These are phyloP conservation scores for Lycium barbarum DNA, from an alignment of 257 asterid species.

Conservation along the genomic window DNA sequence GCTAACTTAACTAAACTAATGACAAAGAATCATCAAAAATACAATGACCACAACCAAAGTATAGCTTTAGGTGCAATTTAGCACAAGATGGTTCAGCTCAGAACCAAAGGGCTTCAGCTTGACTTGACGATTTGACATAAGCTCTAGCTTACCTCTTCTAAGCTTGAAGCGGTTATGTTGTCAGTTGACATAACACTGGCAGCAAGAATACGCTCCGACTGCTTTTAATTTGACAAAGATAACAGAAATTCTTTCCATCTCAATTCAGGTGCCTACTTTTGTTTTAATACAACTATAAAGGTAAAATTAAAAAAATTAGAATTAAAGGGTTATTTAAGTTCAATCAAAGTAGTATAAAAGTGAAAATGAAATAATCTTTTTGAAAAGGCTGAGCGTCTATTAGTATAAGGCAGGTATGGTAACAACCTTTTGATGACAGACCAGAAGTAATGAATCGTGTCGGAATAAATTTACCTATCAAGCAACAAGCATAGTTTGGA, in stretches of 20 bases:
- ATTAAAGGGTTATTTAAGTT: too few species aligned
- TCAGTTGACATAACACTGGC: too few species aligned
- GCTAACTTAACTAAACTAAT: neutral
- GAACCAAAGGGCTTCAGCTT: neutral
- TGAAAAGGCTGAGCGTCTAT: neutral
- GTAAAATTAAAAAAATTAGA: too few species aligned
- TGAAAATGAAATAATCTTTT: neutral
- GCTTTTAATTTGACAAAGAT: too few species aligned
- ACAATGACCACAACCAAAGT: conserved; percentile 14
- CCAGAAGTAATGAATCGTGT: neutral
- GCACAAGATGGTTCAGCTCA: neutral
- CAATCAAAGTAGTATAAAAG: neutral
- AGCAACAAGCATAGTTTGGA: neutral
- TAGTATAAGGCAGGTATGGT: neutral
- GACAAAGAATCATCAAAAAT: conserved; percentile 22
- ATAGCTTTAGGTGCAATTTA: neutral
- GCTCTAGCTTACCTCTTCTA: neutral
- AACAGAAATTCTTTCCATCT: too few species aligned
- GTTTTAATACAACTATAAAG: too few species aligned
- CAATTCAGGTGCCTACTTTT: too few species aligned
- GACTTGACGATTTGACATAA: conserved; percentile 1
- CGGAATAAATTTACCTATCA: neutral
- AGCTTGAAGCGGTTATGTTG: neutral
- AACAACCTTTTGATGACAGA: neutral
- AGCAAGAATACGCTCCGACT: too few species aligned